A percentile compares a stretch with the other conserved stretches of the same genome.
Evolutionary conservation across 108 stramenopile species (phyloP).

Genomic region (Fragilariopsis cylindrus): DNA sequence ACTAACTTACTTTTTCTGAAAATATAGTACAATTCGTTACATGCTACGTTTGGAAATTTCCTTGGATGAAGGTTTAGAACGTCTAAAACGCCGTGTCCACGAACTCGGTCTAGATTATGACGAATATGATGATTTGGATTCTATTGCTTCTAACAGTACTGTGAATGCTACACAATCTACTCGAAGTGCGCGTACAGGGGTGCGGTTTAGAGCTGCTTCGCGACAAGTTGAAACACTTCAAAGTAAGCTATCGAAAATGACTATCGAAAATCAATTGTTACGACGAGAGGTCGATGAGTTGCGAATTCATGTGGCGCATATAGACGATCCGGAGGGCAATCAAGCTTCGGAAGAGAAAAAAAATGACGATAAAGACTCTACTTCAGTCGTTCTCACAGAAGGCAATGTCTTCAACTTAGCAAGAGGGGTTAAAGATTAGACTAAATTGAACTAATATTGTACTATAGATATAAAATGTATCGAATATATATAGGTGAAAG

Average conservation of each 20-base stretch:
- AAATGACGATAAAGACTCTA: background rate
- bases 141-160: conserved; percentile 45
- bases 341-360: background rate
- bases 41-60: conserved; percentile 79
- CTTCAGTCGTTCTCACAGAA: background rate
- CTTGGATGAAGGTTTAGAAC: conserved; percentile 66
- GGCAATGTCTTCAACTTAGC: conserved; percentile 13
- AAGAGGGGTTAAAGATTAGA: background rate
- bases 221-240: conserved; percentile 23
- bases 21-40: conserved; percentile 64
- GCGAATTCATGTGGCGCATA: background rate
- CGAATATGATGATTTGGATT: conserved; percentile 44
- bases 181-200: conserved; percentile 5
- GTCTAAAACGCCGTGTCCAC: conserved; percentile 56
- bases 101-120: conserved; percentile 48
- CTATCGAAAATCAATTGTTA: conserved; percentile 27
- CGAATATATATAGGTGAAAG: background rate
- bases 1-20: background rate
- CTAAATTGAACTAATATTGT: background rate
- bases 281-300: conserved; percentile 18
- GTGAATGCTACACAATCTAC: conserved; percentile 3
- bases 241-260: conserved; percentile 10
- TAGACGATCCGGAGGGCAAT: background rate
- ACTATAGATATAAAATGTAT: background rate
- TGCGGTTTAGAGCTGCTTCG: conserved; percentile 25